phyloP scores from a whole-genome alignment of 169 alveolate genomes.

The Babesia microti region DNA sequence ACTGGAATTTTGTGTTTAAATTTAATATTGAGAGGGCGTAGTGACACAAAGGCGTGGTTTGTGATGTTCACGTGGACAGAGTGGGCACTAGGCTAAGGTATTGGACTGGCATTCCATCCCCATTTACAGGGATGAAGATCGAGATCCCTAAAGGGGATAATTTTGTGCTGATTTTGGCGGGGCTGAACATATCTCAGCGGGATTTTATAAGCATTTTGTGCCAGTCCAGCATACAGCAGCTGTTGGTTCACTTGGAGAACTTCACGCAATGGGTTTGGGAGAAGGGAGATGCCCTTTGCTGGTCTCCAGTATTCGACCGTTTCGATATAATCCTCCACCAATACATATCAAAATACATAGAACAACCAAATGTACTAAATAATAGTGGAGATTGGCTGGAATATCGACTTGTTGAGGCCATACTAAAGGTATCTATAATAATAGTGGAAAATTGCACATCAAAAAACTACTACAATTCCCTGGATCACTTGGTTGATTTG shows the following conservation, averaged over 20 bases:
- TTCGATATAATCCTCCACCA: conserved; percentile 53
- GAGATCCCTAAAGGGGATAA: conserved; percentile 64
- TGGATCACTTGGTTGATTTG: conserved; percentile 40
- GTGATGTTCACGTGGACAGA: too few relatives aligned
- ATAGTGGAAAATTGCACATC: conserved; percentile 55
- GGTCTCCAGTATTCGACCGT: conserved; percentile 66
- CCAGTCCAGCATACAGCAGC: conserved; percentile 37
- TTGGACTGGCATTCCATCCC: too few relatives aligned
- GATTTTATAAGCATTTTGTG: conserved; percentile 46
- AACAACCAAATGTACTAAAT: conserved; percentile 20
- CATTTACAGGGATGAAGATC: conserved; percentile 44
- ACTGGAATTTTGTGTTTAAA: too few relatives aligned
- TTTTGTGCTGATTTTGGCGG: conserved; percentile 49
- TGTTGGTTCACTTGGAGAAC: conserved; percentile 44
- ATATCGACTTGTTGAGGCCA: conserved; percentile 32
- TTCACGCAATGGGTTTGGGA: conserved; percentile 71
- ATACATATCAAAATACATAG: conserved; percentile 35
- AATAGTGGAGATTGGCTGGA: conserved; percentile 10
- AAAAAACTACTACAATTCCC: conserved; percentile 52
- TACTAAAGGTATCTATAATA: conserved; percentile 48
- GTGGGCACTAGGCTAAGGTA: too few relatives aligned
- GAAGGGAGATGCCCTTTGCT: conserved; percentile 55
- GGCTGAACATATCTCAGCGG: conserved; percentile 54
- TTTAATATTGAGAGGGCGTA: too few relatives aligned
- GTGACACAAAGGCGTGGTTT: too few relatives aligned